Evolutionary conservation across 139 green algal genomes (phyloP).

Genomic region (Chlamydomonas applanata): DNA sequence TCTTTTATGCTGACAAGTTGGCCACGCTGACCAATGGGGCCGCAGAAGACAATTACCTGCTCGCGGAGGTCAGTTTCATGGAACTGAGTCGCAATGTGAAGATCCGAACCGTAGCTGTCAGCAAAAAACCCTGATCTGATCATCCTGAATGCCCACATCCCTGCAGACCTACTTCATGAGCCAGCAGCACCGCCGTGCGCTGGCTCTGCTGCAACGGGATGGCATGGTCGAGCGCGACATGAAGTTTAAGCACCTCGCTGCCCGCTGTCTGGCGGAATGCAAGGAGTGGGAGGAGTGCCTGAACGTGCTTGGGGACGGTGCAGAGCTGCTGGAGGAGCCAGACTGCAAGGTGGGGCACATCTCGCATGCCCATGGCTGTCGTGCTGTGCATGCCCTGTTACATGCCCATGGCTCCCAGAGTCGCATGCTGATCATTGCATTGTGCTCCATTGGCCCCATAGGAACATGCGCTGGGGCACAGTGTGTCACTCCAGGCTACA

Average conservation of each 20-base stretch:
- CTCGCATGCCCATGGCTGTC: too few relatives aligned
- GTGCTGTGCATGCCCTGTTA: too few relatives aligned
- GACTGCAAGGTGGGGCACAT: too few relatives aligned
- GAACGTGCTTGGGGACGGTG: conserved; percentile 55
- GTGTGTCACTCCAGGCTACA: conserved; percentile 33
- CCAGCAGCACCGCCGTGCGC: conserved; percentile 71
- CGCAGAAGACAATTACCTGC: conserved; percentile 75
- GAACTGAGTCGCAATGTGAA: neutral
- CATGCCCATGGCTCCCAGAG: too few relatives aligned
- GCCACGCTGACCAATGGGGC: conserved; percentile 62
- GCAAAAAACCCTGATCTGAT: neutral
- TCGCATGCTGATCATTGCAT: too few relatives aligned
- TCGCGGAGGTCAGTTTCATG: conserved; percentile 64
- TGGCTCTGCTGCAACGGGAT: conserved; percentile 58
- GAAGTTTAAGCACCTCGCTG: conserved; percentile 73
- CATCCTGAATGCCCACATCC: neutral
- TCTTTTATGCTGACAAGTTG: conserved; percentile 97
- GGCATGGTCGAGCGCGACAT: conserved; percentile 18
- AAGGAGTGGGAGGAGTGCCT: conserved; percentile 92
- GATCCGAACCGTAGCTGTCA: neutral
- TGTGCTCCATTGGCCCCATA: too few relatives aligned
- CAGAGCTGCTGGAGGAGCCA: neutral
- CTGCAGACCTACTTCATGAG: conserved; percentile 71
- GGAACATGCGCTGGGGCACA: conserved; percentile 3
- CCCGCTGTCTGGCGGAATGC: conserved; percentile 72